Evolutionary conservation across 1,284 basidiomycete species (phyloP).

Genomic region (Phlebopus sp.): DNA sequence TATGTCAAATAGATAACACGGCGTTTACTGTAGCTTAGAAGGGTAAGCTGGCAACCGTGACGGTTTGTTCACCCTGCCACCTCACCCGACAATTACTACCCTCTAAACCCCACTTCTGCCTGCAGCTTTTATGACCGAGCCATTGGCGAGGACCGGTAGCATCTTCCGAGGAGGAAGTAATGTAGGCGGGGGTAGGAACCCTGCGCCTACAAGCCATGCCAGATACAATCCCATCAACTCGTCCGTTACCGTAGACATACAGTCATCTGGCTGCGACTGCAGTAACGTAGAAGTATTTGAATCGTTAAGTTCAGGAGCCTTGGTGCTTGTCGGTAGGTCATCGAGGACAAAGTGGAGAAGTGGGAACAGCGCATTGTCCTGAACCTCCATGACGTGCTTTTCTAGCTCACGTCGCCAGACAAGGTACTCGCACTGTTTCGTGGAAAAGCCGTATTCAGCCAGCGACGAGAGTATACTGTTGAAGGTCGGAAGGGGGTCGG

Average conservation of each 20-base stretch:
- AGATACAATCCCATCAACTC: constrained; percentile 85
- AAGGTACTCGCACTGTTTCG: constrained; percentile 83
- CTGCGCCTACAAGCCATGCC: constrained; percentile 90
- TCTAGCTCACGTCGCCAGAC: constrained; percentile 92
- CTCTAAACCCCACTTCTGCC: constrained; percentile 45
- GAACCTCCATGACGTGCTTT: constrained; percentile 88
- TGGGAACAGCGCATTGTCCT: constrained; percentile 98
- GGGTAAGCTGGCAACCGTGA: background rate
- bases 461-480: constrained; percentile 85
- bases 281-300: constrained; percentile 75
- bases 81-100: background rate
- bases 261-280: constrained; percentile 38
- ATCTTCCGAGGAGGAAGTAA: constrained; percentile 38
- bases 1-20: too few species aligned
- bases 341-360: constrained; percentile 96
- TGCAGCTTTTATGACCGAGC: constrained; percentile 38
- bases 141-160: constrained; percentile 43
- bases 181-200: constrained; percentile 78
- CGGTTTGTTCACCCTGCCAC: background rate
- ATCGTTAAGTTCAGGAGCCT: constrained; percentile 91
- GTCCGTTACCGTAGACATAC: constrained; percentile 72
- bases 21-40: background rate
- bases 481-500: constrained; percentile 85
- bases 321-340: constrained; percentile 95
- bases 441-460: constrained; percentile 77